A percentile compares a stretch with the other conserved stretches of the same genome.
phyloP scores from a whole-genome alignment of 2,329 filamentous ascomycete species.

The Claviceps cyperi region DNA sequence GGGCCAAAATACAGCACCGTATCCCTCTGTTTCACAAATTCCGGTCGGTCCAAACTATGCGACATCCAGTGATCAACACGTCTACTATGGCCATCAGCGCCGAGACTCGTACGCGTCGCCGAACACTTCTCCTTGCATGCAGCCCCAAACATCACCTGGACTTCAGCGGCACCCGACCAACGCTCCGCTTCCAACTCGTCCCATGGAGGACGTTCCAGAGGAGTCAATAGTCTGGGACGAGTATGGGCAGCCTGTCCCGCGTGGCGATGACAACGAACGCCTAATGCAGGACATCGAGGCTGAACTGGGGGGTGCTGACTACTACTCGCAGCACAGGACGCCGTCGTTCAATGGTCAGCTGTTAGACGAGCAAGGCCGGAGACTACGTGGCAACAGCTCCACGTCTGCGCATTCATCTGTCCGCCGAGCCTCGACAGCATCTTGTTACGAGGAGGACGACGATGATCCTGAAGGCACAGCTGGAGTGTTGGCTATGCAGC shows the following conservation, averaged over 20 bases:
- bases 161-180: constrained; percentile 44
- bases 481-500: constrained; percentile 67
- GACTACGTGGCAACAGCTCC: constrained; percentile 35
- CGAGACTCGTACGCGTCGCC: constrained; percentile 37
- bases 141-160: constrained; percentile 28
- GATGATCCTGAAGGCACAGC: constrained; percentile 81
- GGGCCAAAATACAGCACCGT: constrained; percentile 26
- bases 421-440: constrained; percentile 3
- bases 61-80: constrained; percentile 29
- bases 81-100: constrained; percentile 29
- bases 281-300: constrained; percentile 45
- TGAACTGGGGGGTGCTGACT: constrained; percentile 27
- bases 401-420: constrained; percentile 28
- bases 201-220: constrained; percentile 29
- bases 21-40: constrained; percentile 37
- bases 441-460: constrained; percentile 28
- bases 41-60: constrained; percentile 37
- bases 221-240: constrained; percentile 27
- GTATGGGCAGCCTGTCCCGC: constrained; percentile 16
- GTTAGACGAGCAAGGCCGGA: constrained; percentile 30
- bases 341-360: constrained; percentile 31
- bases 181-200: constrained; percentile 42
- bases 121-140: constrained; percentile 27
- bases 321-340: constrained; percentile 21
- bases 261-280: constrained; percentile 21